Percentiles rank a stretch among this genome's conserved stretches.
phyloP scores from a whole-genome alignment of 805 yeast species.

The Wickerhamomyces silvicola region DNA sequence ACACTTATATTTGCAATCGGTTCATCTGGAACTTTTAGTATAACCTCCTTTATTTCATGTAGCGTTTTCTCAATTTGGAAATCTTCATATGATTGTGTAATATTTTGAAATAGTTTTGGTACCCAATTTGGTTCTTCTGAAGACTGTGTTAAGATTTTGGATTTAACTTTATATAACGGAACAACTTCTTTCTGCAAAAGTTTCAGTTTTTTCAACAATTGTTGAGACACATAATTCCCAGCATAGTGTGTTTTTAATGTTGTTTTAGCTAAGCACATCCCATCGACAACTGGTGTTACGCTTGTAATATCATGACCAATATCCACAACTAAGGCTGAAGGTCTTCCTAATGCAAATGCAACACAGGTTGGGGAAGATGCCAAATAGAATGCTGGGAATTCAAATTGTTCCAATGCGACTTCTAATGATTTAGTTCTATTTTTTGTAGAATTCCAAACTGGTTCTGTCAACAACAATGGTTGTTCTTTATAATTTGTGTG shows the following conservation, averaged over 20 bases:
- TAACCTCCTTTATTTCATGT: conserved; percentile 72
- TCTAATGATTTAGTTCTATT: conserved; percentile 70
- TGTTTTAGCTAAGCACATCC: conserved; percentile 64
- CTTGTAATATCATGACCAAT: conserved; percentile 73
- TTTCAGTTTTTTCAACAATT: conserved; percentile 37
- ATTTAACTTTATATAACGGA: conserved; percentile 45
- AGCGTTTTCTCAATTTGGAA: conserved; percentile 50
- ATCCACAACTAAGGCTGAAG: conserved; percentile 81
- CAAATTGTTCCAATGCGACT: conserved; percentile 57
- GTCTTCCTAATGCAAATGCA: conserved; percentile 83
- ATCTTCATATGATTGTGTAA: conserved; percentile 40
- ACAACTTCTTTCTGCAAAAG: conserved; percentile 29
- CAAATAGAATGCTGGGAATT: conserved; percentile 74
- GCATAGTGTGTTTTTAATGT: conserved; percentile 68
- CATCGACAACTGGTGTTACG: conserved; percentile 80
- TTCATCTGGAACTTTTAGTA: conserved; percentile 45
- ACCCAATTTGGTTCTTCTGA: conserved; percentile 28
- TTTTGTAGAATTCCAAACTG: conserved; percentile 69
- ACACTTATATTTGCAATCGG: conserved; percentile 23
- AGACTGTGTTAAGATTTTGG: conserved; percentile 30
- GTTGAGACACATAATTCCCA: conserved; percentile 60
- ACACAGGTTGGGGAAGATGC: conserved; percentile 84
- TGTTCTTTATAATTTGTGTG: conserved; percentile 53
- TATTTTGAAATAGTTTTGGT: conserved; percentile 14
- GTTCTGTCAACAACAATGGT: conserved; percentile 80